These are phyloP conservation scores for Fusarium hainanense DNA, from an alignment of 2,329 filamentous ascomycete species.

Conservation along the genomic window DNA sequence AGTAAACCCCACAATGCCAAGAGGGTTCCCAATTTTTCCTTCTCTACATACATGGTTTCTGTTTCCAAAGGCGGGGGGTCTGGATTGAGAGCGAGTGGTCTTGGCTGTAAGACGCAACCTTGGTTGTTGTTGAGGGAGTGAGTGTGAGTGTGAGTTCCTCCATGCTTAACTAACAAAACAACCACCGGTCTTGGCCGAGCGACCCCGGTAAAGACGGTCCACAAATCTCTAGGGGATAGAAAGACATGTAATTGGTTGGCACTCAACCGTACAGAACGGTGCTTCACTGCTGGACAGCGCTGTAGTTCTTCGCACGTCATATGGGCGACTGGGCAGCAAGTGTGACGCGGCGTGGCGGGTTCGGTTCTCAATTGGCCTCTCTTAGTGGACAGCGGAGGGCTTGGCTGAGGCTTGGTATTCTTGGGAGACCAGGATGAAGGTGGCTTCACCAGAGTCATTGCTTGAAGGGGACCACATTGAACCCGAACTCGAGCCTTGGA, in stretches of 20 bases:
- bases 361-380: constrained; percentile 38
- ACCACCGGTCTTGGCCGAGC: constrained; percentile 30
- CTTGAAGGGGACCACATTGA: constrained; percentile 7
- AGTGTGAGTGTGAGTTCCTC: too few species aligned
- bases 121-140: constrained; percentile 29
- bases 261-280: constrained; percentile 32
- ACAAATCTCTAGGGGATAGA: constrained; percentile 6
- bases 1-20: constrained; percentile 42
- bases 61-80: constrained; percentile 43
- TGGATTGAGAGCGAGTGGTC: constrained; percentile 34
- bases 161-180: constrained; percentile 3
- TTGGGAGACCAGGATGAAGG: constrained; percentile 33
- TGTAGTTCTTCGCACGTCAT: constrained; percentile 41
- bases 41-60: constrained; percentile 33
- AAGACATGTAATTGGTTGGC: constrained; percentile 19
- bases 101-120: constrained; percentile 42
- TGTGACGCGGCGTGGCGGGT: constrained; percentile 46
- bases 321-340: constrained; percentile 29
- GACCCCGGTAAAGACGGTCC: constrained; percentile 22
- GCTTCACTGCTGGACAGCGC: constrained; percentile 16
- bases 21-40: constrained; percentile 40
- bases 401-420: constrained; percentile 38
- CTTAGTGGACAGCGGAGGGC: constrained; percentile 25
- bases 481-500: constrained; percentile 36
- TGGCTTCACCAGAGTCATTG: constrained; percentile 19